phyloP scores from a whole-genome alignment of 2,329 filamentous ascomycete species.

The Botryosphaeria dothidea region DNA sequence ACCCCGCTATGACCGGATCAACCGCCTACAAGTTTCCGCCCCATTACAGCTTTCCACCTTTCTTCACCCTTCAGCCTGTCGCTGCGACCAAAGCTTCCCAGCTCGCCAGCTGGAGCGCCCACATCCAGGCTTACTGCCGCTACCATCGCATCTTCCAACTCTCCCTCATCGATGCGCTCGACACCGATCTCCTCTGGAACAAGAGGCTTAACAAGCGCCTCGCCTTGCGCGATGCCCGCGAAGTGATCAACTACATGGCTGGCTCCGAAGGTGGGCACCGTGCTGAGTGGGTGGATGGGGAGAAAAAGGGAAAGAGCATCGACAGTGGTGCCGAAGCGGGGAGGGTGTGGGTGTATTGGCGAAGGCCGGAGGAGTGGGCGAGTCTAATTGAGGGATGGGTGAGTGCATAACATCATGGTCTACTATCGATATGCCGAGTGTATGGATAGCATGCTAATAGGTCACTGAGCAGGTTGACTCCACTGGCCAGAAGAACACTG shows the following conservation, averaged over 20 bases:
- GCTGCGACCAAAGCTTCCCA: slow-evolving; percentile 67
- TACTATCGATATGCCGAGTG: not conserved
- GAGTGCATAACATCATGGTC: not conserved
- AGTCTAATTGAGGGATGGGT: slow-evolving; percentile 70
- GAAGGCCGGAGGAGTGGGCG: slow-evolving; percentile 88
- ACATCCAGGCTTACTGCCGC: slow-evolving; percentile 82
- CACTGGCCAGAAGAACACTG: slow-evolving; percentile 83
- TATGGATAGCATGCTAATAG: no score
- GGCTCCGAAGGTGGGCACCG: slow-evolving; percentile 53
- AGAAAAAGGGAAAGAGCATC: slow-evolving; percentile 20
- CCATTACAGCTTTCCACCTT: slow-evolving; percentile 75
- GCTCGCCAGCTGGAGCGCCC: slow-evolving; percentile 79
- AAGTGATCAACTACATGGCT: slow-evolving; percentile 59
- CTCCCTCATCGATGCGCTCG: slow-evolving; percentile 62
- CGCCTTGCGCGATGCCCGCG: slow-evolving; percentile 53
- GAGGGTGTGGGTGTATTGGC: slow-evolving; percentile 77
- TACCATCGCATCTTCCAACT: slow-evolving; percentile 77
- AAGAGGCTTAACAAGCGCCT: slow-evolving; percentile 45
- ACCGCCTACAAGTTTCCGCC: slow-evolving; percentile 44
- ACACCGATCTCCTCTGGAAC: slow-evolving; percentile 61
- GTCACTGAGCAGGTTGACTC: slow-evolving; percentile 58
- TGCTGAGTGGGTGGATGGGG: slow-evolving; percentile 63
- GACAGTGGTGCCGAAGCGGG: slow-evolving; percentile 29
- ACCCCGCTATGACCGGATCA: slow-evolving; percentile 18
- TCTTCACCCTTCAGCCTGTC: slow-evolving; percentile 82